Percentiles rank a stretch among this genome's conserved stretches.
These are phyloP conservation scores for Dorcoceras hygrometricum DNA, from an alignment of 257 asterid species.

Conservation along the genomic window DNA sequence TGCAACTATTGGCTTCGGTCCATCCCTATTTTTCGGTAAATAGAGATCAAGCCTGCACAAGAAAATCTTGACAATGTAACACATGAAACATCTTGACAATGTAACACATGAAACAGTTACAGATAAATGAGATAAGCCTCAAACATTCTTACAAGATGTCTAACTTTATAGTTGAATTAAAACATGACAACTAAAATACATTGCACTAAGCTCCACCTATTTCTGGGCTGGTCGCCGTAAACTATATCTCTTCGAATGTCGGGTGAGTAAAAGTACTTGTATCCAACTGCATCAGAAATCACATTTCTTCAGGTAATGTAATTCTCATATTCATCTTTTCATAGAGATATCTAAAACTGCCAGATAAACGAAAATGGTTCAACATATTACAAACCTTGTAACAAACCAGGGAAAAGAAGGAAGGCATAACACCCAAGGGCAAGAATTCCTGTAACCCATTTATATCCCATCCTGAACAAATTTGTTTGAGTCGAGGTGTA, in stretches of 20 bases:
- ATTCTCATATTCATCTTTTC: constrained; percentile 2
- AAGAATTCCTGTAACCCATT: constrained; percentile 81
- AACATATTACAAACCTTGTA: constrained; percentile 62
- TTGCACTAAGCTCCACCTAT: constrained; percentile 48
- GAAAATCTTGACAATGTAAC: constrained; percentile 16
- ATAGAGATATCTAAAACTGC: constrained; percentile 3
- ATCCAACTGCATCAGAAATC: constrained; percentile 67
- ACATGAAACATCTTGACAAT: neutral
- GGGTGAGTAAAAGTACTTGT: constrained; percentile 70
- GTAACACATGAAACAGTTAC: neutral
- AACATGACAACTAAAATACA: neutral
- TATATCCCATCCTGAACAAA: constrained; percentile 86
- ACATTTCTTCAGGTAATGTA: constrained; percentile 1
- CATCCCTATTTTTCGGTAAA: constrained; percentile 60
- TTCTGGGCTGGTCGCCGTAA: constrained; percentile 92
- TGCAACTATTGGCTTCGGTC: constrained; percentile 93
- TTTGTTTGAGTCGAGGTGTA: constrained; percentile 32
- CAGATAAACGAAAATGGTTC: neutral
- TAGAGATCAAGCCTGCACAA: constrained; percentile 82
- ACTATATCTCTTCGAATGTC: constrained; percentile 76
- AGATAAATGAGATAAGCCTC: neutral
- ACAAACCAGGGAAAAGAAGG: constrained; percentile 82
- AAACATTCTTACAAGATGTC: neutral
- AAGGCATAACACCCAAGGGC: constrained; percentile 89
- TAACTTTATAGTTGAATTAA: constrained; percentile 9